Evolutionary conservation across 176 grass and related monocot genomes (phyloP), one percentile per base, ranked within the genome.

Genomic region (Thalia dealbata): DNA sequence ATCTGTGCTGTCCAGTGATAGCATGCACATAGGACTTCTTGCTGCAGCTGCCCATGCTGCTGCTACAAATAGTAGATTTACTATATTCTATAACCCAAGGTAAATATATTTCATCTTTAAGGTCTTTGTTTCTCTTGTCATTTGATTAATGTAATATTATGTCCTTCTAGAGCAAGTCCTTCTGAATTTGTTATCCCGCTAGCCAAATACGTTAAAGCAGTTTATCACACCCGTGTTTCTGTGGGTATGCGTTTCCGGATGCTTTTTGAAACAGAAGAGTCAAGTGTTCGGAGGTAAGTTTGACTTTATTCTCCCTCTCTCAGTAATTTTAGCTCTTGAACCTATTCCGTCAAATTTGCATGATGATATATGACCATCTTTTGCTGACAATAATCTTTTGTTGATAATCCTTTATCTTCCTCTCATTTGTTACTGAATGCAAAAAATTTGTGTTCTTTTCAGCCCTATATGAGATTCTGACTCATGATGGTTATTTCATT

Each of bases 191-290:
- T 99, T 67, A 99, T 99, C 82, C 95, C 90, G 7, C 87, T 93
- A 70, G 81, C 81, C 12, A 99, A 99, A 73, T 99, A 99, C 73
- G 85, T 99, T 21, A 99, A 99, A 78, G 95, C 95, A 58, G 90
- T 85, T 35, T 99, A 99, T 81, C 95, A 95, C 78, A 99, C 95
- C 18, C 95, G 95, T 62, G 88, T 99, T 77, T 99, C 95, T 35
- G 95, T 99, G 64, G 95, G 95, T 26, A 99, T 99, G 90, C 95
- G 95, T 67, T 99, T 99, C 79, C 80, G 95, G 77, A 99, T 99
- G 95, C 95, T 99, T 83, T 99, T 99, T 78, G 95, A 99, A 85
- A 99, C 95, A 38, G 95, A 99, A 76, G 95, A 99, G 22, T 99
- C 95, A 15, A 99, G 95, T 72, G 90, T 99, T 78, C 78, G 95